Percentiles rank a stretch among this genome's conserved stretches.
phyloP scores from a whole-genome alignment of 179 eudicot species.

The Vitellaria paradoxa region DNA sequence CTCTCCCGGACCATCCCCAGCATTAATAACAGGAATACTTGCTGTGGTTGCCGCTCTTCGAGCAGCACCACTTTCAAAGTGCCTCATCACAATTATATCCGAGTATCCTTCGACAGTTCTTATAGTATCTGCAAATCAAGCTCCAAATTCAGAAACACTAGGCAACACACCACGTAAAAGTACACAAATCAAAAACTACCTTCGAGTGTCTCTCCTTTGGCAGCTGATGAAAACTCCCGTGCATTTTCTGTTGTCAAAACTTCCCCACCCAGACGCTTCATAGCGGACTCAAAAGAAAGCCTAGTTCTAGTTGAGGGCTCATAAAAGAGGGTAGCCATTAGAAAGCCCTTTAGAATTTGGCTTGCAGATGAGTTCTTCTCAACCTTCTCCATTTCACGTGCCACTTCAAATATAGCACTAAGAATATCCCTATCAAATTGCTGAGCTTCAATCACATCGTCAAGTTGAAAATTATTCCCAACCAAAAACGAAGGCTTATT shows the following conservation, averaged over 20 bases:
- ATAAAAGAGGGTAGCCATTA: conserved; percentile 95
- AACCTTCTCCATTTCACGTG: conserved; percentile 81
- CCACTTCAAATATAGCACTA: conserved; percentile 83
- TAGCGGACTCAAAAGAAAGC: conserved; percentile 97
- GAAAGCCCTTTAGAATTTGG: conserved; percentile 76
- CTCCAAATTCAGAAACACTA: conserved; percentile 20
- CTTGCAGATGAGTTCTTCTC: conserved; percentile 73
- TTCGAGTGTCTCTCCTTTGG: conserved; percentile 99
- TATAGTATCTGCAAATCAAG: conserved; percentile 68
- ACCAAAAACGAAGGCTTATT: conserved; percentile 25
- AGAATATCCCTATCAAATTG: conserved; percentile 87
- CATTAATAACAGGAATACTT: conserved; percentile 86
- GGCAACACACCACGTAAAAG: conserved; percentile 6
- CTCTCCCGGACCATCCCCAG: conserved; percentile 99
- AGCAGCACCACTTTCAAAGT: conserved; percentile 99
- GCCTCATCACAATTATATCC: conserved; percentile 96
- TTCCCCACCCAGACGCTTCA: conserved; percentile 97
- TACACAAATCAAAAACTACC: conserved; percentile 35
- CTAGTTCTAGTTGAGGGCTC: conserved; percentile 99
- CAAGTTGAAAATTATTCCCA: conserved; percentile 74
- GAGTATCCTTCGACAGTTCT: conserved; percentile 97
- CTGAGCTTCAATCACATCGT: conserved; percentile 86
- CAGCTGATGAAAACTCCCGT: conserved; percentile 97
- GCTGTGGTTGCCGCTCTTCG: conserved; percentile 87
- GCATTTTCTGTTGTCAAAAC: conserved; percentile 98